Base-by-base conservation (phyloP, 108 stramenopile species). In the Fragilaria crotonensis region DNA sequence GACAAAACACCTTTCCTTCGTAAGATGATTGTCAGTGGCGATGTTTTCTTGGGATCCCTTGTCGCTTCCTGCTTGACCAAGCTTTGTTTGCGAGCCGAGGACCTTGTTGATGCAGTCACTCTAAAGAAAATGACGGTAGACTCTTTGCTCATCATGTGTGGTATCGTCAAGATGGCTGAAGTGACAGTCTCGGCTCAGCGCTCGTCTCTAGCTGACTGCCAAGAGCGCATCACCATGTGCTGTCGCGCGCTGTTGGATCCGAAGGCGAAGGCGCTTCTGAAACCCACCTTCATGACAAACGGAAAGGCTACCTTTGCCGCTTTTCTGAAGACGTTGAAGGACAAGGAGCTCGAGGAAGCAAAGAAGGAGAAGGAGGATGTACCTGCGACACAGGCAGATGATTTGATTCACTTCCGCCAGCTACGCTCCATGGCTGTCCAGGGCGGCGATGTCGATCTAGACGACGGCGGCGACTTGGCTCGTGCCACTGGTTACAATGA, bases 391-490 rank as follows among this genome's bases (percentile, higher is more conserved):
- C 90, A 96, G 56, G 83, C 97, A 4, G 97, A 99, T 67, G 97
- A 97, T 76, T 81, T 98, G 60, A 99, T 99, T 67, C 90, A 95
- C 78, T 97, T 98, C 77, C 91, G 99, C 18, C 99, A 99, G 73
- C 89, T 99, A 14, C 85, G 87, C 53, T 84, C 85, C 31, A 66
- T 81, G 48, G 77, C 89, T 20, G 95, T 83, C 49, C 77, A 73
- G 60, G 83, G 81, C 54, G 90, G 81, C 36, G 99, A 98, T 70
- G 63, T 98, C 44, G 99, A 98, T 70, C 76, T 99, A 54, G 95
- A 97, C 72, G 99, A 99, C 78, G 99, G 96, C 23, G 85, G 86
- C 47, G 97, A 98, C 70, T 83, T 99, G 72, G 86, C 86, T 26
- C 73, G 93, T 33, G 98, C 98, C 5, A 94, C 95, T 7, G 98